Evolutionary conservation across 768 basidiomycete species (phyloP).

Genomic region (Lentinus tigrinus): DNA sequence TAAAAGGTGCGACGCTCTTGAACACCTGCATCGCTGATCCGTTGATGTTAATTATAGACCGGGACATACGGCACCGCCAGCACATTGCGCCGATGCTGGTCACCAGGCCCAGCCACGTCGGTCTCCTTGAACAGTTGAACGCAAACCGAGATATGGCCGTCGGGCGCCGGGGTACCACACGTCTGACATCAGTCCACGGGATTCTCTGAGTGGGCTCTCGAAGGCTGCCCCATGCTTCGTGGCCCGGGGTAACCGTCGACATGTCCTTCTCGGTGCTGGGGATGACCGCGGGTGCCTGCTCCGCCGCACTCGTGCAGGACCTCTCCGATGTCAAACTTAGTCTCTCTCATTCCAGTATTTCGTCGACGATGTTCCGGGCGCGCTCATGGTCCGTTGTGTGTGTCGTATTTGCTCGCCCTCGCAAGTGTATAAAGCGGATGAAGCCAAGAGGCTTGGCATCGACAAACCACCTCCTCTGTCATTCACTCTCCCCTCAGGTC

Average conservation of each 20-base stretch:
- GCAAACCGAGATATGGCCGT: too few relatives aligned
- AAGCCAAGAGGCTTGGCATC: slow-evolving; percentile 11
- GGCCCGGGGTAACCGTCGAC: background rate
- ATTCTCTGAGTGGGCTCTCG: too few relatives aligned
- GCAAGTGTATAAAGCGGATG: slow-evolving; percentile 8
- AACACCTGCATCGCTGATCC: background rate
- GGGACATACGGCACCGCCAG: too few relatives aligned
- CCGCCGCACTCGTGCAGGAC: background rate
- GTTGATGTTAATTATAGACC: too few relatives aligned
- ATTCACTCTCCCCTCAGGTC: background rate
- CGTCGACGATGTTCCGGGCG: slow-evolving; percentile 13
- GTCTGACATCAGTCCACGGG: too few relatives aligned
- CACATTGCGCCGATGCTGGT: too few relatives aligned
- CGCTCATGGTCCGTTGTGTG: background rate
- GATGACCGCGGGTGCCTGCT: background rate
- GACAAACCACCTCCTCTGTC: slow-evolving; percentile 2
- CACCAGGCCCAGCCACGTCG: too few relatives aligned
- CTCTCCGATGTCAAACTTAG: background rate
- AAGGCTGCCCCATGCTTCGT: too few relatives aligned
- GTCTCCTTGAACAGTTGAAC: too few relatives aligned
- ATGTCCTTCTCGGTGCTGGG: background rate
- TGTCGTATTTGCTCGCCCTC: too few relatives aligned
- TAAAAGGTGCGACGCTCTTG: slow-evolving; percentile 10
- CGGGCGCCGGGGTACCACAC: too few relatives aligned
- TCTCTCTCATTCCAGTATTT: slow-evolving; percentile 4